phyloP scores from a whole-genome alignment of 129 eudicot species.

The Kitagawia praeruptora region DNA sequence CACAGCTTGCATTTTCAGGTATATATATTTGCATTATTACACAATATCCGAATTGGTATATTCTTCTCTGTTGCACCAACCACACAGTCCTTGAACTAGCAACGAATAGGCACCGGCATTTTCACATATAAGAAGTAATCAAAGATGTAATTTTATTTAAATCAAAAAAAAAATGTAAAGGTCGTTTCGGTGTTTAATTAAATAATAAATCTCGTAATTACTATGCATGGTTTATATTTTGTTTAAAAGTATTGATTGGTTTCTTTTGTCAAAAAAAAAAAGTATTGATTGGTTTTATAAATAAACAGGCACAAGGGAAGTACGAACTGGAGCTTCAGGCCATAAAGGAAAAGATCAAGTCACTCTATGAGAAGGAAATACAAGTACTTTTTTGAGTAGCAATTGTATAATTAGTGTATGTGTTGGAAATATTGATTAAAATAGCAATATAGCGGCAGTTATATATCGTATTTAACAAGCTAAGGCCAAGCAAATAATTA shows the following conservation, averaged over 20 bases:
- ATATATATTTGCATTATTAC: no score
- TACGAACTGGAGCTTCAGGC: neutral
- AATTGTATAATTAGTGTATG: neutral
- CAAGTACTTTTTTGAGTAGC: neutral
- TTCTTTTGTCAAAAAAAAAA: no score
- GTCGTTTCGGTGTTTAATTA: no score
- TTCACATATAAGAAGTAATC: neutral
- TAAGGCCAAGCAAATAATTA: no score
- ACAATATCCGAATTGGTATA: neutral
- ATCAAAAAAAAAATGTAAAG: no score
- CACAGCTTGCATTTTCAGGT: constrained; percentile 39
- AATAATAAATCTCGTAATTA: no score
- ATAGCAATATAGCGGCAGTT: no score
- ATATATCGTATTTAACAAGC: no score
- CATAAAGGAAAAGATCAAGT: neutral
- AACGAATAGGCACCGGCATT: neutral
- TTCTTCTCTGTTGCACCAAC: neutral
- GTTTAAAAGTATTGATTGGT: neutral
- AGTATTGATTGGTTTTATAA: neutral
- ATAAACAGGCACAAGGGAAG: neutral
- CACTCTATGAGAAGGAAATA: neutral
- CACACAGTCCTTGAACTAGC: neutral
- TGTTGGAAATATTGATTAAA: no score
- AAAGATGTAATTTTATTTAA: neutral
- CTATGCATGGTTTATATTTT: neutral